Percentiles rank a stretch among this genome's conserved stretches.
These are phyloP conservation scores for Phytophthora podocarpi DNA, from an alignment of 352 stramenopile species.

Conservation along the genomic window DNA sequence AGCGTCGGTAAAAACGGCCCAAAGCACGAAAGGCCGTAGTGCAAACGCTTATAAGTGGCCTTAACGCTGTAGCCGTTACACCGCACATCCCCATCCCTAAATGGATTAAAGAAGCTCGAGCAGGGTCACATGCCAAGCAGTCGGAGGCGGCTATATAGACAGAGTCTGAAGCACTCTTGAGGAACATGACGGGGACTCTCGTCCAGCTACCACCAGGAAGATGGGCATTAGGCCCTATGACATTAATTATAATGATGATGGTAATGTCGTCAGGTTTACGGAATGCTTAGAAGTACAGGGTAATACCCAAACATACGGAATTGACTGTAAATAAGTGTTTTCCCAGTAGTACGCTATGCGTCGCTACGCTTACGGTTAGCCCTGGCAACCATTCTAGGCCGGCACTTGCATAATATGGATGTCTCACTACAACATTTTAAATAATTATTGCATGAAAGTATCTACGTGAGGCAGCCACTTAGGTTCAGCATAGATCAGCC, in stretches of 20 bases:
- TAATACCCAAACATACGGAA: constrained; percentile 15
- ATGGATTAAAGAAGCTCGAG: constrained; percentile 7
- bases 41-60: too few species aligned
- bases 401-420: too few species aligned
- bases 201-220: too few species aligned
- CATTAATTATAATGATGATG: constrained; percentile 11
- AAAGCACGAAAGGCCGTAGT: background rate
- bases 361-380: constrained; percentile 1
- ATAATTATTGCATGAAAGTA: constrained; percentile 13
- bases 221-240: background rate
- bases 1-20: background rate
- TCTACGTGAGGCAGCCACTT: constrained; percentile 10
- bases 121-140: constrained; percentile 4
- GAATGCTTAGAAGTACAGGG: constrained; percentile 19
- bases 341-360: constrained; percentile 6
- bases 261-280: too few species aligned
- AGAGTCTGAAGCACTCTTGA: constrained; percentile 2
- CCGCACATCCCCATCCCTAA: constrained; percentile 1
- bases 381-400: background rate
- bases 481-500: background rate
- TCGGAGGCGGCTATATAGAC: constrained; percentile 5
- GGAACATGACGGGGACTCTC: background rate
- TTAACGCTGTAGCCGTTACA: too few species aligned
- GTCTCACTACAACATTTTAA: constrained; percentile 18
- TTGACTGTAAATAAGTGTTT: constrained; percentile 13